phyloP scores from a whole-genome alignment of 805 yeast genomes.

The Metschnikowia vanudenii region DNA sequence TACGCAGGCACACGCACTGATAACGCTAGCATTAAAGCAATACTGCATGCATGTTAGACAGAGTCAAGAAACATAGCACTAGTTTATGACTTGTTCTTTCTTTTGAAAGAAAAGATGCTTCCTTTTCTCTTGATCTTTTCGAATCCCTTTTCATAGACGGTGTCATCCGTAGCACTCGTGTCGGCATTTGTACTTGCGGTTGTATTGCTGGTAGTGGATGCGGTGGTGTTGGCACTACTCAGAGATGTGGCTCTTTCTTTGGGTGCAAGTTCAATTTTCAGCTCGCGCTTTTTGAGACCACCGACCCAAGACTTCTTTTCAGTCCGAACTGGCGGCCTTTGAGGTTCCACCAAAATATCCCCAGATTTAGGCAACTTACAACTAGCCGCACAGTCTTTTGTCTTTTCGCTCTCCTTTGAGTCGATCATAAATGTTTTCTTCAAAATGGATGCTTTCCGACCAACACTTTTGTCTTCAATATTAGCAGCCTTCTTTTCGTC shows the following conservation, averaged over 20 bases:
- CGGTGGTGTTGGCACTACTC: slow-evolving; percentile 19
- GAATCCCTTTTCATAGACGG: background rate
- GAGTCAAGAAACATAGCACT: background rate
- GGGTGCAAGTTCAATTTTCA: slow-evolving; percentile 20
- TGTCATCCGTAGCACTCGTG: slow-evolving; percentile 5
- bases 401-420: slow-evolving; percentile 14
- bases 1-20: background rate
- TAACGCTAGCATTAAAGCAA: background rate
- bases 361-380: slow-evolving; percentile 4
- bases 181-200: slow-evolving; percentile 7
- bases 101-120: slow-evolving; percentile 39
- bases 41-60: background rate
- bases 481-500: background rate
- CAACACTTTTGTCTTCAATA: slow-evolving; percentile 1
- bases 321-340: slow-evolving; percentile 11
- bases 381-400: slow-evolving; percentile 2
- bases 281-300: slow-evolving; percentile 34
- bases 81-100: slow-evolving; percentile 19
- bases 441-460: slow-evolving; percentile 24
- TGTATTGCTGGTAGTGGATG: too few relatives aligned
- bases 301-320: slow-evolving; percentile 45
- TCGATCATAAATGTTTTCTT: slow-evolving; percentile 35
- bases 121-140: slow-evolving; percentile 22
- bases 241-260: slow-evolving; percentile 23
- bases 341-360: slow-evolving; percentile 2